These are phyloP conservation scores for Eruca vesicaria DNA, from an alignment of 441 rosid species.

Conservation along the genomic window DNA sequence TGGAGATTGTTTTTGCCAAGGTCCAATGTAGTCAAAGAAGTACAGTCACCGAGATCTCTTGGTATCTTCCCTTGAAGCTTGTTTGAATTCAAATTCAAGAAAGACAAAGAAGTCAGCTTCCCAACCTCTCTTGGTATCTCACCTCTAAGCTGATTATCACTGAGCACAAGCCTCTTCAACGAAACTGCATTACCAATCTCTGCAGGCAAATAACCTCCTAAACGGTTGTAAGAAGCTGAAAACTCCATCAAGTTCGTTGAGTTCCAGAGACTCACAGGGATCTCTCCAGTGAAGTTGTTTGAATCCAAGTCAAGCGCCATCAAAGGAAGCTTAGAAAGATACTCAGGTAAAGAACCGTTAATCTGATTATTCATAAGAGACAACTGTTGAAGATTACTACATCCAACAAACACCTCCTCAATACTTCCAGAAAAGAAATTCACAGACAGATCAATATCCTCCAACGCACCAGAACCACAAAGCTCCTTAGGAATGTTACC, in stretches of 20 bases:
- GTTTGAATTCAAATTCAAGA: slow-evolving; percentile 74
- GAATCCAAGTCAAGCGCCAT: slow-evolving; percentile 75
- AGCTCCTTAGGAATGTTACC: slow-evolving; percentile 73
- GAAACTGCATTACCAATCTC: slow-evolving; percentile 62
- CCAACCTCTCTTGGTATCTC: slow-evolving; percentile 70
- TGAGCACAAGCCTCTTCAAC: slow-evolving; percentile 63
- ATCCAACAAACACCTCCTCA: slow-evolving; percentile 56
- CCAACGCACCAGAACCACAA: slow-evolving; percentile 58
- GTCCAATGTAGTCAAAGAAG: slow-evolving; percentile 70
- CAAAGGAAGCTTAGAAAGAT: slow-evolving; percentile 71
- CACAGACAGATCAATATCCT: slow-evolving; percentile 58
- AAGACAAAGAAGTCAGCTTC: slow-evolving; percentile 57
- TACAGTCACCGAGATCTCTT: slow-evolving; percentile 60
- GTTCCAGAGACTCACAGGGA: slow-evolving; percentile 71
- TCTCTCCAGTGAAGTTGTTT: slow-evolving; percentile 64
- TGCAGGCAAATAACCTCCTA: slow-evolving; percentile 58
- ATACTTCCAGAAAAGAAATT: slow-evolving; percentile 61
- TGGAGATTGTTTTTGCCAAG: slow-evolving; percentile 70
- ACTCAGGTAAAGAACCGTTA: slow-evolving; percentile 62
- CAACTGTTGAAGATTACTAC: slow-evolving; percentile 66
- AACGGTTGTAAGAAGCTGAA: slow-evolving; percentile 62
- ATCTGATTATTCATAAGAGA: slow-evolving; percentile 55
- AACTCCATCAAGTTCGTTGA: slow-evolving; percentile 71
- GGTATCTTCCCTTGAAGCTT: slow-evolving; percentile 64
- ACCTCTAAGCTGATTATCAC: slow-evolving; percentile 56